Base-by-base conservation (phyloP, 495 filamentous ascomycete genomes). In the Saxophila tyrrhenica region DNA sequence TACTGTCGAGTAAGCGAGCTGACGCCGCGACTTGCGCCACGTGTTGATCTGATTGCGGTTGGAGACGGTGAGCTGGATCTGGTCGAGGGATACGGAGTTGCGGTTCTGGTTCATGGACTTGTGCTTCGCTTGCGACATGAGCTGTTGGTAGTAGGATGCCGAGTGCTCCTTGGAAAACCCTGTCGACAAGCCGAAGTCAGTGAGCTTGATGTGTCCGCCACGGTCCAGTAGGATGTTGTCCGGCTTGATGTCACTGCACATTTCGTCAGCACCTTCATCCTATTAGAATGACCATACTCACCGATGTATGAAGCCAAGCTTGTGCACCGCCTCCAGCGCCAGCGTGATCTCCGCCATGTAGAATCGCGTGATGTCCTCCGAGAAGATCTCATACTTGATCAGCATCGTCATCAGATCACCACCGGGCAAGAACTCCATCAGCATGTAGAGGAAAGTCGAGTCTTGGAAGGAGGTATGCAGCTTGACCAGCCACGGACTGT, bases 361-460 rank as follows among this genome's bases (percentile, higher is more conserved):
- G 73, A 99, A 99, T 16, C 94, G 81, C 29, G 92, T 99, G 61
- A 99, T 95, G 55, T 97, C 92, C 66, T 96, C 89, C 0, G 89
- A 94, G 71, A 99, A 99, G 63, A 99, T 95, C 68, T 99, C 92
- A 65, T 99, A 97, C 74, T 96, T 97, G 72, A 99, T 99, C 61
- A 99, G 78, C 92, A 99, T 99, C 29, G 92, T 99, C 92, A 99
- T 99, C 65, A 99, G 70, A 75, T 99, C 92, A 64, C 92, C 92
- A 66, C 92, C 92, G 15, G 92, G 92, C 62, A 97, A 78, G 71
- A 96, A 99, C 70, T 99, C 92, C 92, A 99, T 97, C 54, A 99
- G 79, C 79, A 99, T 86, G 72, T 99, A 97, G 15, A 99, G 76
- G 71, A 95, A 97, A 54, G 89, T 89, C 47, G 77, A 73, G 68